Conservation (phyloP, 306 rosid genomes). For the Benincasa hispida region DNA sequence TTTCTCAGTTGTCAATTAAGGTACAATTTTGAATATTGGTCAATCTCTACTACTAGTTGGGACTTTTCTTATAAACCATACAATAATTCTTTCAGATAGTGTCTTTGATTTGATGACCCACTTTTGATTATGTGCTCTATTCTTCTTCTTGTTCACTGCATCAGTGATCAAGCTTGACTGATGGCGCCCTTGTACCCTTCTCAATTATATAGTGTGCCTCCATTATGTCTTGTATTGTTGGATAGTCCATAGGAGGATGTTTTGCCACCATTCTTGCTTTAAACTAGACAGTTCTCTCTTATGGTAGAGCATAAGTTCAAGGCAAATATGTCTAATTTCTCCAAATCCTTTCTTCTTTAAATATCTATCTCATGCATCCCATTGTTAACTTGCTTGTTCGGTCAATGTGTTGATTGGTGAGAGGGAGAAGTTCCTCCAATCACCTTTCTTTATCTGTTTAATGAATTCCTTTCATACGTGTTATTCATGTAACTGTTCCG, state of each 20-base stretch:
- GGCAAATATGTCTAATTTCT: background rate
- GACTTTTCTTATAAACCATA: background rate
- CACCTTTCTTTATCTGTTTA: background rate
- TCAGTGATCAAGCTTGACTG: background rate
- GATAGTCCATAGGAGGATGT: background rate
- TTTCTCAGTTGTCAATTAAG: constrained; percentile 80
- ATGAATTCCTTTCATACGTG: background rate
- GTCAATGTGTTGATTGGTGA: background rate
- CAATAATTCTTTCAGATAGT: background rate
- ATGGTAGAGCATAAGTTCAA: background rate
- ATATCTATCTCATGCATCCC: background rate
- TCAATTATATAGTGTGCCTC: no score
- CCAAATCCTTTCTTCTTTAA: background rate
- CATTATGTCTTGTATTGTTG: no score
- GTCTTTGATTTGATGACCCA: background rate
- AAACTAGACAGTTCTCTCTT: background rate
- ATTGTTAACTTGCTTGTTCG: background rate
- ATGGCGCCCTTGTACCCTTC: no score
- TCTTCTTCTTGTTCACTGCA: background rate
- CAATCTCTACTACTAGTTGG: background rate
- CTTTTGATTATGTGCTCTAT: background rate
- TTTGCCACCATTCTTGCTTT: background rate
- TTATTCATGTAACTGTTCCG: background rate
- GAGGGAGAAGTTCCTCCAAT: background rate
- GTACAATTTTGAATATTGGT: constrained; percentile 18